A percentile compares a stretch with the other conserved stretches of the same genome.
These are phyloP conservation scores for Trichoderma sp. DNA, from an alignment of 2,329 filamentous ascomycete species.

Conservation along the genomic window DNA sequence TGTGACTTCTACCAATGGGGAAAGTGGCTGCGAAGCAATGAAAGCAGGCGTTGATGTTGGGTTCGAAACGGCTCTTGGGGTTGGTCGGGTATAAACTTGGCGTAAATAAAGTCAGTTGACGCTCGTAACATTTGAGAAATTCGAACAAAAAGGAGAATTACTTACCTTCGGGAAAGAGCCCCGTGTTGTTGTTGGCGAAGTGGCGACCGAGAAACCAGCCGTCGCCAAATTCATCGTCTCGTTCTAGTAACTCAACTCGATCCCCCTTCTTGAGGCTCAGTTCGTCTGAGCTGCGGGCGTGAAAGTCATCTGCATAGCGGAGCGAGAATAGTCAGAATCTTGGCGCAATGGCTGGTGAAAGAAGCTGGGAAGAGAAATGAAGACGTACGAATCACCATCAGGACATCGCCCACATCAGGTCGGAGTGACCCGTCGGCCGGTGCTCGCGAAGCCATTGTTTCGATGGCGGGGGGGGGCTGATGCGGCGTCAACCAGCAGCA, in stretches of 20 bases:
- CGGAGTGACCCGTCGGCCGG: slow-evolving; percentile 42
- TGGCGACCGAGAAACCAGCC: slow-evolving; percentile 82
- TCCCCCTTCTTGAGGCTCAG: slow-evolving; percentile 84
- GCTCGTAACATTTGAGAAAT: neutral
- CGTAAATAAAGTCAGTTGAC: slow-evolving; percentile 22
- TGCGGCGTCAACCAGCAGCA: neutral
- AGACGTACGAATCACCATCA: slow-evolving; percentile 71
- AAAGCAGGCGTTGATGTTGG: slow-evolving; percentile 36
- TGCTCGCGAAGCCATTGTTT: slow-evolving; percentile 43
- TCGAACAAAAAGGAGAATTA: slow-evolving; percentile 24
- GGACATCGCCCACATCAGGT: slow-evolving; percentile 65
- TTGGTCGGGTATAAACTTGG: slow-evolving; percentile 64
- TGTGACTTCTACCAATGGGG: slow-evolving; percentile 37
- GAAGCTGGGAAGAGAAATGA: neutral
- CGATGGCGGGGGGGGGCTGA: neutral
- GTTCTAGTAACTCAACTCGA: slow-evolving; percentile 78
- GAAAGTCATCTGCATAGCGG: slow-evolving; percentile 73
- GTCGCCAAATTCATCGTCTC: slow-evolving; percentile 86
- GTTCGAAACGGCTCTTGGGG: slow-evolving; percentile 59
- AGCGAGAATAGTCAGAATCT: slow-evolving; percentile 25
- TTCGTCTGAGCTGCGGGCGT: slow-evolving; percentile 89
- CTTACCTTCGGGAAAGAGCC: slow-evolving; percentile 81
- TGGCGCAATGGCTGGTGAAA: neutral
- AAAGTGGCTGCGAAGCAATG: slow-evolving; percentile 35
- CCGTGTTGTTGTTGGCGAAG: slow-evolving; percentile 70